These are phyloP conservation scores for Russula virescens DNA, from an alignment of 768 basidiomycete genomes.

Conservation along the genomic window DNA sequence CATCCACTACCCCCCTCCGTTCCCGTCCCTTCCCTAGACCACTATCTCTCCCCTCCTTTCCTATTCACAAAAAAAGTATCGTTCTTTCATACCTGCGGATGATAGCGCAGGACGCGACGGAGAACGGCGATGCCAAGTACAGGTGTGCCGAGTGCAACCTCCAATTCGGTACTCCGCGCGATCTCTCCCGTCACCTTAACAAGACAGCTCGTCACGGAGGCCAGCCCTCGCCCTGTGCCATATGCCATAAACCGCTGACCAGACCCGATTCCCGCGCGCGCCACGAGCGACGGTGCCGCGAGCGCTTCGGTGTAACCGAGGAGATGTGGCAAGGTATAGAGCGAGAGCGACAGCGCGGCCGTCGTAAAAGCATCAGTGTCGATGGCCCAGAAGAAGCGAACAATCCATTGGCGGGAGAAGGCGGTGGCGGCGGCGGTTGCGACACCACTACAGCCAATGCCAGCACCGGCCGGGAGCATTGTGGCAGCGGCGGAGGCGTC, in stretches of 20 bases:
- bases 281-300: conserved; percentile 22
- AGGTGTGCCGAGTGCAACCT: conserved; percentile 20
- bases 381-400: conserved; percentile 2
- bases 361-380: conserved; percentile 18
- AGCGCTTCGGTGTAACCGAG: conserved; percentile 22
- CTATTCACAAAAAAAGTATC: not conserved
- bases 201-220: conserved; percentile 18
- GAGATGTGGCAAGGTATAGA: conserved; percentile 22
- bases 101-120: conserved; percentile 13
- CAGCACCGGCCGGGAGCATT: not conserved
- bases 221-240: conserved; percentile 20
- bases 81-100: not conserved
- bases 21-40: not conserved
- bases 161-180: conserved; percentile 21
- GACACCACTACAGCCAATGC: not conserved
- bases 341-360: conserved; percentile 17
- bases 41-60: not conserved
- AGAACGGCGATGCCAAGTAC: conserved; percentile 11
- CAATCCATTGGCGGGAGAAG: not conserved
- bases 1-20: not conserved
- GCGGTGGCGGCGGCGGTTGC: not conserved
- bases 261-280: conserved; percentile 19
- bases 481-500: not conserved
- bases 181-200: conserved; percentile 19
- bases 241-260: conserved; percentile 20